Conservation (phyloP, 2,329 filamentous ascomycete species). For the Aschersonia sp. region DNA sequence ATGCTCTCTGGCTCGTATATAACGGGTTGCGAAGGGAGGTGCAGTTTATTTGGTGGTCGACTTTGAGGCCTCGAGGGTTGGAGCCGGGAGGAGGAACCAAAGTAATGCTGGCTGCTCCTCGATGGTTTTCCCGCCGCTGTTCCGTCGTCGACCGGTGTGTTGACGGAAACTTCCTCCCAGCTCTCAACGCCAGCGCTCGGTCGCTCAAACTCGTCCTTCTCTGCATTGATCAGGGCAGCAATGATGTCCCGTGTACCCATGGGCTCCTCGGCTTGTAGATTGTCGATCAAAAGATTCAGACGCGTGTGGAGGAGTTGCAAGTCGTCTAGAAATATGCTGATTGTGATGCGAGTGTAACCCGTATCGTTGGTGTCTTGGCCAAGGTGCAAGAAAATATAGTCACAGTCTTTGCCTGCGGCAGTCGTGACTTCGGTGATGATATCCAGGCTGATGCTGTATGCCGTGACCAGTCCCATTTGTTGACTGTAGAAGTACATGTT, state of each 20-base stretch:
- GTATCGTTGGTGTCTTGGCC: slow-evolving; percentile 46
- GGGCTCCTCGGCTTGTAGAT: slow-evolving; percentile 58
- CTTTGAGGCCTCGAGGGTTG: slow-evolving; percentile 17
- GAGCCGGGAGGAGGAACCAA: slow-evolving; percentile 15
- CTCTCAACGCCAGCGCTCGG: slow-evolving; percentile 66
- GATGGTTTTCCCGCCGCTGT: slow-evolving; percentile 24
- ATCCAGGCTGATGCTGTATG: slow-evolving; percentile 61
- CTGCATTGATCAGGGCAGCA: slow-evolving; percentile 59
- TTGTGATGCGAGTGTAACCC: slow-evolving; percentile 59
- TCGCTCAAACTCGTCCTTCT: slow-evolving; percentile 43
- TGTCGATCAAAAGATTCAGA: slow-evolving; percentile 73
- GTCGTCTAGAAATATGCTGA: slow-evolving; percentile 89
- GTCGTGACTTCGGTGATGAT: slow-evolving; percentile 80
- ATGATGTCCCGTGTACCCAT: slow-evolving; percentile 57
- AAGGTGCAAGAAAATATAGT: slow-evolving; percentile 78
- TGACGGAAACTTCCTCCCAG: slow-evolving; percentile 69
- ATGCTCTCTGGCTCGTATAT: slow-evolving; percentile 75
- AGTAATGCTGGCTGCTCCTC: slow-evolving; percentile 16
- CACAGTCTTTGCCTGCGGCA: slow-evolving; percentile 78
- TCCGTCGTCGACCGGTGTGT: slow-evolving; percentile 43
- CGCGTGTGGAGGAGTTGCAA: slow-evolving; percentile 68
- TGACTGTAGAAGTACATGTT: slow-evolving; percentile 96
- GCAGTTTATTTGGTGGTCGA: slow-evolving; percentile 52
- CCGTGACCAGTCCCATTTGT: slow-evolving; percentile 78
- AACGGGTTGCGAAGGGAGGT: slow-evolving; percentile 67